A percentile compares a stretch with the other conserved stretches of the same genome.
phyloP scores from a whole-genome alignment of 2,329 filamentous ascomycete species.

The Aspergillus sp. region DNA sequence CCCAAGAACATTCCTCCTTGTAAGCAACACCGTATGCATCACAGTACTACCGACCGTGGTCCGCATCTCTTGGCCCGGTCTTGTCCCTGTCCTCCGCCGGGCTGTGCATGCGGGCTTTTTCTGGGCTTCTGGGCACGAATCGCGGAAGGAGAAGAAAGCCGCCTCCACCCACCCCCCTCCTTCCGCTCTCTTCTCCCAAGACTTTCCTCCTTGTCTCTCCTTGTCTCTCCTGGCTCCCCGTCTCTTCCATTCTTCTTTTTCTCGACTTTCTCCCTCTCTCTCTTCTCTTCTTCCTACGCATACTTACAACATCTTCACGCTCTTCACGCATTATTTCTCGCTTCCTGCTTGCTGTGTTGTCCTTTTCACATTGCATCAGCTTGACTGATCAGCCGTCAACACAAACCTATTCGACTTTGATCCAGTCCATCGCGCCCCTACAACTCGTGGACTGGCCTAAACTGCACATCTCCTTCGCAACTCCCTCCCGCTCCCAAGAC shows the following conservation, averaged over 20 bases:
- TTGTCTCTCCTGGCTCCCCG: too few relatives aligned
- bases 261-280: slow-evolving; percentile 8
- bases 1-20: background rate
- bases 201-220: slow-evolving; percentile 9
- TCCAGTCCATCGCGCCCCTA: too few relatives aligned
- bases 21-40: background rate
- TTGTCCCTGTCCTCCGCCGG: slow-evolving; percentile 31
- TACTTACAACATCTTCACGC: background rate
- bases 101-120: slow-evolving; percentile 29
- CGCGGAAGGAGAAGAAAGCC: slow-evolving; percentile 21
- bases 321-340: background rate
- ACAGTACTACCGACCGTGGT: slow-evolving; percentile 1
- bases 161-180: slow-evolving; percentile 15
- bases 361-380: background rate
- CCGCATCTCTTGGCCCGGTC: slow-evolving; percentile 35
- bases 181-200: slow-evolving; percentile 11
- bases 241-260: slow-evolving; percentile 11
- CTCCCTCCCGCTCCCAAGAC: slow-evolving; percentile 29
- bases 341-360: background rate
- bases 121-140: slow-evolving; percentile 40
- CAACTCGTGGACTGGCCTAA: too few relatives aligned
- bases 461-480: too few relatives aligned
- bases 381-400: background rate
- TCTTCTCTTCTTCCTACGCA: slow-evolving; percentile 7
- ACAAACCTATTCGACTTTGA: background rate